Conservation (phyloP, 805 yeast genomes). For the Lipomyces oligophaga region DNA sequence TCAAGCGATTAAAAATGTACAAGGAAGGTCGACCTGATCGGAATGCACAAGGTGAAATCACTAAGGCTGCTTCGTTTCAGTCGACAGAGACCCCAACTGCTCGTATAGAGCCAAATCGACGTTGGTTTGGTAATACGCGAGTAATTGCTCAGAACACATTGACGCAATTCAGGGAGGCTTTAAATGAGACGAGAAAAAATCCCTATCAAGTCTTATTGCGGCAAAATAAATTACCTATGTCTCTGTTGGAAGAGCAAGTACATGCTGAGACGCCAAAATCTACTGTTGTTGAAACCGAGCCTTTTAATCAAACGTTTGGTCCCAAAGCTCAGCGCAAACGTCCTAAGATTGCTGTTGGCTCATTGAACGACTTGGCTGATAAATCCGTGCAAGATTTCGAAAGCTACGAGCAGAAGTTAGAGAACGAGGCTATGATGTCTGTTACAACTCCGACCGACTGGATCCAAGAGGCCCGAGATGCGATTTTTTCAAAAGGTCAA, state of each 20-base stretch:
- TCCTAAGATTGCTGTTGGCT: constrained; percentile 73
- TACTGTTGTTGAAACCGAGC: constrained; percentile 82
- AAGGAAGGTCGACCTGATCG: constrained; percentile 84
- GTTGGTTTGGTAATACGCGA: constrained; percentile 97
- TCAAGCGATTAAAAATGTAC: constrained; percentile 86
- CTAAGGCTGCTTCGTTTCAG: constrained; percentile 84
- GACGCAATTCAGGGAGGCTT: constrained; percentile 87
- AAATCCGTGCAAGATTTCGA: constrained; percentile 54
- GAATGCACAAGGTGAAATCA: constrained; percentile 81
- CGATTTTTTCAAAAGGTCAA: constrained; percentile 94
- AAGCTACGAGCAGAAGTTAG: constrained; percentile 68
- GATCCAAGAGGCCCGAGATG: constrained; percentile 89
- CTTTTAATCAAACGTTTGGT: constrained; percentile 78
- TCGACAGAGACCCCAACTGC: constrained; percentile 85
- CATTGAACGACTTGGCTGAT: constrained; percentile 72
- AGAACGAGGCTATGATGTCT: constrained; percentile 45
- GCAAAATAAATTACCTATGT: constrained; percentile 93
- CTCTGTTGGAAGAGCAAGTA: constrained; percentile 75
- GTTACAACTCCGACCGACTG: constrained; percentile 78
- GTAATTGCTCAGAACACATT: constrained; percentile 97
- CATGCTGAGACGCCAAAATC: constrained; percentile 71
- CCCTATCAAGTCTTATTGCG: constrained; percentile 80
- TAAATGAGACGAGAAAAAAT: constrained; percentile 80
- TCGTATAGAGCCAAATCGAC: constrained; percentile 89
- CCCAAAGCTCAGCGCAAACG: constrained; percentile 86